Base-by-base conservation (phyloP, 352 stramenopile species). In the Globisporangium camurandrum region DNA sequence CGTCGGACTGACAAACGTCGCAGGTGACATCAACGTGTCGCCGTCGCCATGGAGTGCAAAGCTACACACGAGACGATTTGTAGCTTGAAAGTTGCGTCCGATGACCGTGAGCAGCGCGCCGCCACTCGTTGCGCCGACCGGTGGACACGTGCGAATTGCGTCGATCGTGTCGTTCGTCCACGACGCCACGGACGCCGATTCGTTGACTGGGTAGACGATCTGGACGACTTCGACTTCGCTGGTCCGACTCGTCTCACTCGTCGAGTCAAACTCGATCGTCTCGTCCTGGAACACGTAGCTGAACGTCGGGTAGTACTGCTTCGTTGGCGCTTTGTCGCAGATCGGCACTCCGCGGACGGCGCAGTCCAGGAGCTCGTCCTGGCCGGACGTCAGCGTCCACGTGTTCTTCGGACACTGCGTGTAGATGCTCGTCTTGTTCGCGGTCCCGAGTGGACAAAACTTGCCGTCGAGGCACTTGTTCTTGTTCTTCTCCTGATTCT, bases 151-250 rank as follows among this genome's bases (percentile, higher is more conserved):
- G n/a, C 91, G 77, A 33, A 97, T 85, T 2, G 93, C 65, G 57
- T 98, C 92, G n/a, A 98, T 49, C 8, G 94, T 98, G 56, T 98
- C 93, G 64, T 99, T 99, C 22, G 69, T 69, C 95, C 93, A 98
- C 27, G 79, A 75, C 5, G 66, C 34, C 4, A 78, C 71, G 8
- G 78, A 92, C 2, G 77, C 77, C 7, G 81, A 93, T 31, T 82
- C 61, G 56, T 98, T 98, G n/a, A 98, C 86, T 0, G 94, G 91
- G 24, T 97, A 77, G 7, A 98, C 63, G 22, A 95, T 80, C 14
- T 81, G 74, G 12, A 97, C 75, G 14, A 97, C 86, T 46, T 96
- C 66, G 31, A 97, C 72, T 75, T 97, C 90, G 11, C 71, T 81
- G 0, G 76, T 94, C 17, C 75, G 71, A 16, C 67, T 72, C 0